Percentiles rank a stretch among this genome's conserved stretches.
phyloP scores from a whole-genome alignment of 257 asterid species.

The Fraxinus quadrangulata region DNA sequence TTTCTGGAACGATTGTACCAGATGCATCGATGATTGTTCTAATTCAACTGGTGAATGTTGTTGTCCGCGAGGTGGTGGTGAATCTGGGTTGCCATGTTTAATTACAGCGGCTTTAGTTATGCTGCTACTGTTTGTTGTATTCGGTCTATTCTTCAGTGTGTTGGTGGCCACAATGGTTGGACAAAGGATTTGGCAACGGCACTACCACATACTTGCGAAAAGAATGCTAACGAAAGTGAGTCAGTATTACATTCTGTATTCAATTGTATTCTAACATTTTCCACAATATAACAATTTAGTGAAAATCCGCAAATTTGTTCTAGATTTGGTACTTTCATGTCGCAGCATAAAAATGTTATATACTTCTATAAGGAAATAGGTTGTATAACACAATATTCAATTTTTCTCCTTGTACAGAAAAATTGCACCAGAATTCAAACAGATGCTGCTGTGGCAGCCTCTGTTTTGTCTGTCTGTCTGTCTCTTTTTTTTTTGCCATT shows the following conservation, averaged over 20 bases:
- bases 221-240: slow-evolving; percentile 91
- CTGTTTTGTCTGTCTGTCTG: no score
- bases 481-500: no score
- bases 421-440: no score
- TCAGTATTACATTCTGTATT: not conserved
- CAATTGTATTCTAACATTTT: no score
- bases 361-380: no score
- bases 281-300: no score
- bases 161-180: slow-evolving; percentile 94
- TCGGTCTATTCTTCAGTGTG: slow-evolving; percentile 85
- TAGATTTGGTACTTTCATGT: no score
- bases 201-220: slow-evolving; percentile 91
- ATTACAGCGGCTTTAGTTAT: slow-evolving; percentile 70
- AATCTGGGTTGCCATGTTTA: slow-evolving; percentile 84
- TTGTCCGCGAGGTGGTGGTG: slow-evolving; percentile 92
- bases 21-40: slow-evolving; percentile 87
- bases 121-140: slow-evolving; percentile 76
- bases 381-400: no score
- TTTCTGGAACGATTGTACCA: slow-evolving; percentile 71
- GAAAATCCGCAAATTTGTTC: no score
- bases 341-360: no score
- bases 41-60: slow-evolving; percentile 79
- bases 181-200: slow-evolving; percentile 97
- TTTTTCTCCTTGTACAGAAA: no score
- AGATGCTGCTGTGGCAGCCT: no score